A percentile compares a stretch with the other conserved stretches of the same genome.
phyloP scores from a whole-genome alignment of 2,329 filamentous ascomycete genomes.

The Chaetomiaceae sp. region DNA sequence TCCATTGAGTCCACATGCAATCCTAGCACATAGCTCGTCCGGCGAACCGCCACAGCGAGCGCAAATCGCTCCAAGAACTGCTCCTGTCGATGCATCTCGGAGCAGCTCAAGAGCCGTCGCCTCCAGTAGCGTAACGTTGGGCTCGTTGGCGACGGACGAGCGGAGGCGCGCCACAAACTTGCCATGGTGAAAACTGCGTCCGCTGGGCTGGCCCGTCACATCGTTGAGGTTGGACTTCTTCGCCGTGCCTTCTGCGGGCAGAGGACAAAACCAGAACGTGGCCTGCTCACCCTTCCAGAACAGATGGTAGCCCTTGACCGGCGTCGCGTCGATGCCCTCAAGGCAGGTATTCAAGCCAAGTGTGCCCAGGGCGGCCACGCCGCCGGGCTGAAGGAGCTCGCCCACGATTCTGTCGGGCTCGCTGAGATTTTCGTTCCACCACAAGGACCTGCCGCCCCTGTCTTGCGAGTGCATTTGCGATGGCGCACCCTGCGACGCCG shows the following conservation, averaged over 20 bases:
- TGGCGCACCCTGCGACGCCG: slow-evolving; percentile 9
- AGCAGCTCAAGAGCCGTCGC: slow-evolving; percentile 9
- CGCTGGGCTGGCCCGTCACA: neutral
- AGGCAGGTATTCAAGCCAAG: slow-evolving; percentile 8
- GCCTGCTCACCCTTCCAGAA: slow-evolving; percentile 11
- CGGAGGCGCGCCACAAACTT: slow-evolving; percentile 8
- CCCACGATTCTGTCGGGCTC: slow-evolving; percentile 15
- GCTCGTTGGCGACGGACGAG: neutral
- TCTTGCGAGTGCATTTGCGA: slow-evolving; percentile 5
- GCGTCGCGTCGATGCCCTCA: slow-evolving; percentile 12
- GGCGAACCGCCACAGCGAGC: neutral
- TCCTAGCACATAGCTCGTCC: neutral
- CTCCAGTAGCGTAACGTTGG: slow-evolving; percentile 3
- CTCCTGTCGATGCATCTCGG: neutral
- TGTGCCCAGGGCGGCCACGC: slow-evolving; percentile 4
- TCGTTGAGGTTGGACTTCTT: no score
- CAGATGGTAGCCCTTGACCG: slow-evolving; percentile 14
- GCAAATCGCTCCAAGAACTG: slow-evolving; percentile 1
- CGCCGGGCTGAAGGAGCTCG: slow-evolving; percentile 14
- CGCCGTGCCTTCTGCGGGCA: no score
- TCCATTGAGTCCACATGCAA: neutral
- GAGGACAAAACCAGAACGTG: slow-evolving; percentile 11
- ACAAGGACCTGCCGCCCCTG: slow-evolving; percentile 10
- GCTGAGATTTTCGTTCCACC: slow-evolving; percentile 9
- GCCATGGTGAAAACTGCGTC: slow-evolving; percentile 13